Base-by-base conservation (phyloP, 805 yeast species). In the Naumovozyma castellii region DNA sequence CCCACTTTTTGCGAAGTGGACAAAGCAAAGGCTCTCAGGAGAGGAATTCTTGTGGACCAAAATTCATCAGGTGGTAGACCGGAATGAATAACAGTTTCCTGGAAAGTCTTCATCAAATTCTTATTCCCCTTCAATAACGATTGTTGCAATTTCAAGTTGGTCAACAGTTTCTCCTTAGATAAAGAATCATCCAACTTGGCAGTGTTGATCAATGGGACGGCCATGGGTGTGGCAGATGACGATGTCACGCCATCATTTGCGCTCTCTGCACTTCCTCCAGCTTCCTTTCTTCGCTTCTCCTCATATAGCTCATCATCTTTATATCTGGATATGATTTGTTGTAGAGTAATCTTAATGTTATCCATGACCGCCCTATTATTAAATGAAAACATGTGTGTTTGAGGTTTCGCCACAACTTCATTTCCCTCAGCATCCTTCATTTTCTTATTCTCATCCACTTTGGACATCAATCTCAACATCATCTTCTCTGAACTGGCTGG, bases 1-100 rank as follows among this genome's bases (percentile, higher is more conserved):
- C 98, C 98, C 37, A 81, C 70, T 47, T 84, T 83, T 56, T 92
- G 98, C 16, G 86, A 75, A 14, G 76, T 73, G 6, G 90, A 75
- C 46, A 92, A 72, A 0, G 97, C 96, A 64, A 75, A 85, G 0
- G 96, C 86, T 39, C 97, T 67, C 40, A 92, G 62, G 18, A 82
- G 69, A 50, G 85, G 84, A 9, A 87, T 67, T 47, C 97, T 66
- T 4, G 88, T 80, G 1, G 78, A 69, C 97, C 97, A 88, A 60
- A 88, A 88, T 50, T 87, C 86, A 31, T 74, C 75, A 0, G 94
- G 84, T 3, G 85, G 80, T 34, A 90, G 64, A 14, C 84, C 82
- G 39, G 73, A 72, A 43, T 78, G 73, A 44, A 87, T 85, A 4
- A 92, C 97, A 0, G 95, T 81, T 43, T 85, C 95, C 36, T 88